Percentiles rank a stretch among this genome's conserved stretches.
These are phyloP conservation scores for Solanum medicagineum DNA, from an alignment of 257 asterid genomes.

Conservation along the genomic window DNA sequence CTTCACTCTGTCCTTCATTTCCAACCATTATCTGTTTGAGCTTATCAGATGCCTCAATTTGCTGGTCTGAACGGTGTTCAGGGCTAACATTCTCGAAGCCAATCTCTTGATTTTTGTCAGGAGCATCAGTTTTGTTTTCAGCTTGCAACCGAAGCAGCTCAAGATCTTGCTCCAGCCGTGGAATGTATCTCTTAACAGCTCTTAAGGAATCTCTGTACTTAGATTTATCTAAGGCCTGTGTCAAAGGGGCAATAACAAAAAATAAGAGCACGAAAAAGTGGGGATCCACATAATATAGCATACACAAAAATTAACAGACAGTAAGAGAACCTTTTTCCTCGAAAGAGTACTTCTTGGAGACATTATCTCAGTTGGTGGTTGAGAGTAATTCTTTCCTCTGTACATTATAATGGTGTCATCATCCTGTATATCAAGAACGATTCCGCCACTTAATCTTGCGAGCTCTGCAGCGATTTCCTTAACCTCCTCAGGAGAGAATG, in stretches of 20 bases:
- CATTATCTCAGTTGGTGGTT: constrained; percentile 98
- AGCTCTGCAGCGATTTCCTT: constrained; percentile 80
- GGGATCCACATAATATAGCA: not conserved
- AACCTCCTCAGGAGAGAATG: constrained; percentile 84
- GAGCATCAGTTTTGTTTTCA: constrained; percentile 15
- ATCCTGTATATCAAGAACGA: constrained; percentile 89
- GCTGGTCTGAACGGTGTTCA: constrained; percentile 8
- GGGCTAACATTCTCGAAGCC: constrained; percentile 15
- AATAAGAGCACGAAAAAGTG: not conserved
- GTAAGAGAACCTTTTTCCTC: constrained; percentile 62
- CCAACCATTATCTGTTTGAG: constrained; percentile 46
- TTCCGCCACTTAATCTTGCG: constrained; percentile 91
- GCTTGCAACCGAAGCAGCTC: constrained; percentile 65
- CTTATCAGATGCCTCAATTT: constrained; percentile 43
- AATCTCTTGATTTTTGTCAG: constrained; percentile 14
- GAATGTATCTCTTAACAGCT: constrained; percentile 66
- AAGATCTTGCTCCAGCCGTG: constrained; percentile 82
- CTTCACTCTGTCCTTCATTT: constrained; percentile 21
- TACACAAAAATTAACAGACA: not conserved
- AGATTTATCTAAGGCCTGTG: constrained; percentile 94
- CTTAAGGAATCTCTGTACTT: constrained; percentile 79
- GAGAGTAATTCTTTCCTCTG: constrained; percentile 90
- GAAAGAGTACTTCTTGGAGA: constrained; percentile 82
- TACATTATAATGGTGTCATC: constrained; percentile 77
- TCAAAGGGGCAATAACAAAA: not conserved